phyloP scores from a whole-genome alignment of 371 early-diverging fungal species.

The Apophysomyces variabilis region DNA sequence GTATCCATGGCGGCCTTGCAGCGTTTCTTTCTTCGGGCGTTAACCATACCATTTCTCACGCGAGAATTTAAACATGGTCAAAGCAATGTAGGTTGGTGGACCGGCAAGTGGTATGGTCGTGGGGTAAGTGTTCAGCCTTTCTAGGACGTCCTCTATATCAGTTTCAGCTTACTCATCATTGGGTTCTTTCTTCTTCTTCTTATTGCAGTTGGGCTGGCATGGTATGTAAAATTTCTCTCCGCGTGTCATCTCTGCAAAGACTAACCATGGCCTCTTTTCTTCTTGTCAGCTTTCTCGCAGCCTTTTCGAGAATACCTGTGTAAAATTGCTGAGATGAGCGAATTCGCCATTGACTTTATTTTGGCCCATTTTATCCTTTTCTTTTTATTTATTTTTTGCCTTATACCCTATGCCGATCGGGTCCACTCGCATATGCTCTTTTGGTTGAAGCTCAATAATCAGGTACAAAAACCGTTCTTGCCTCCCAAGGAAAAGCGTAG shows the following conservation, averaged over 20 bases:
- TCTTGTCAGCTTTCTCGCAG: not conserved
- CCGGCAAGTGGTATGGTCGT: slow-evolving; percentile 81
- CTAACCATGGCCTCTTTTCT: not conserved
- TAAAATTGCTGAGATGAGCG: slow-evolving; percentile 86
- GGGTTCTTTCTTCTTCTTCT: not conserved
- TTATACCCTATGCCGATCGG: slow-evolving; percentile 77
- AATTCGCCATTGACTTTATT: slow-evolving; percentile 83
- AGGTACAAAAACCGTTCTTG: slow-evolving; percentile 79
- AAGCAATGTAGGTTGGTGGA: slow-evolving; percentile 88
- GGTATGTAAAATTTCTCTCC: slow-evolving; percentile 15
- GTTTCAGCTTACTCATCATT: not conserved
- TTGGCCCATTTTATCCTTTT: slow-evolving; percentile 80
- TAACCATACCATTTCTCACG: slow-evolving; percentile 71
- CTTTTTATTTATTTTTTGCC: slow-evolving; percentile 67
- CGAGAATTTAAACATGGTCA: slow-evolving; percentile 77
- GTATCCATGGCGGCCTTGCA: slow-evolving; percentile 67
- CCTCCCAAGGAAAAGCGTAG: slow-evolving; percentile 65
- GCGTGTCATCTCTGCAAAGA: not conserved
- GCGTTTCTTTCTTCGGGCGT: slow-evolving; percentile 66
- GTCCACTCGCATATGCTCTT: slow-evolving; percentile 84
- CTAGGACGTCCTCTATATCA: not conserved
- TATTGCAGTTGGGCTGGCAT: slow-evolving; percentile 61
- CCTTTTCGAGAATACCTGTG: slow-evolving; percentile 74
- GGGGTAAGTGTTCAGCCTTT: slow-evolving; percentile 43
- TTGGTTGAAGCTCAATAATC: slow-evolving; percentile 82